A percentile compares a stretch with the other conserved stretches of the same genome.
phyloP scores from a whole-genome alignment of 225 moss, liverwort and hornwort species.

The Climacium dendroides region DNA sequence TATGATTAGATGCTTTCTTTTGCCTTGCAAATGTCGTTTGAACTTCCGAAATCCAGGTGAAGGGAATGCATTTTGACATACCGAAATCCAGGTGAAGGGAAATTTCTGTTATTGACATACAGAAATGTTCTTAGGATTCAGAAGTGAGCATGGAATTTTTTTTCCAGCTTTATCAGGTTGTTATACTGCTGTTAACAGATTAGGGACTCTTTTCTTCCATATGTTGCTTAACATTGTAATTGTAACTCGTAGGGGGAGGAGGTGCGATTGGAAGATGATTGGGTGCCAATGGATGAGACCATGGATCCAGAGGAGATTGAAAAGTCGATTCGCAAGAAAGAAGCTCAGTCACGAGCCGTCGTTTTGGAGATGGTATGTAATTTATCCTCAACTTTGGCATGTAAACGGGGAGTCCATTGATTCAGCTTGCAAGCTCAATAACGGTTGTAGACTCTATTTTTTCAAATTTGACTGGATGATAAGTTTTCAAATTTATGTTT shows the following conservation, averaged over 20 bases:
- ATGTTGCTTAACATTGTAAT: background rate
- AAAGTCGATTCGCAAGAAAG: slow-evolving; percentile 56
- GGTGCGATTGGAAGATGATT: slow-evolving; percentile 96
- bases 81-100: background rate
- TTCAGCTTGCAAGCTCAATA: background rate
- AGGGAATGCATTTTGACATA: background rate
- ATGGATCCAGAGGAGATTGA: slow-evolving; percentile 84
- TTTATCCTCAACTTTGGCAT: background rate
- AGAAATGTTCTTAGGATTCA: background rate
- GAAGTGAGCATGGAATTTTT: background rate
- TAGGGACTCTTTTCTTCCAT: background rate
- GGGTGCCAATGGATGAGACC: slow-evolving; percentile 84
- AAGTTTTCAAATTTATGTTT: background rate
- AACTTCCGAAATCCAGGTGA: background rate
- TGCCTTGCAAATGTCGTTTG: background rate
- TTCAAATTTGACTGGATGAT: background rate
- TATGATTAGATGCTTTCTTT: background rate
- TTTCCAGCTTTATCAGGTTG: background rate
- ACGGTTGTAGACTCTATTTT: background rate
- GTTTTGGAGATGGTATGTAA: slow-evolving; percentile 81
- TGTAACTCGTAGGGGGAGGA: slow-evolving; percentile 59
- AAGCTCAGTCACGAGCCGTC: slow-evolving; percentile 93
- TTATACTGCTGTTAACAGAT: background rate
- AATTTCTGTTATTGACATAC: background rate
- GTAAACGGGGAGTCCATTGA: background rate